phyloP scores from a whole-genome alignment of 306 rosid species.

The Arachis hypogaea region DNA sequence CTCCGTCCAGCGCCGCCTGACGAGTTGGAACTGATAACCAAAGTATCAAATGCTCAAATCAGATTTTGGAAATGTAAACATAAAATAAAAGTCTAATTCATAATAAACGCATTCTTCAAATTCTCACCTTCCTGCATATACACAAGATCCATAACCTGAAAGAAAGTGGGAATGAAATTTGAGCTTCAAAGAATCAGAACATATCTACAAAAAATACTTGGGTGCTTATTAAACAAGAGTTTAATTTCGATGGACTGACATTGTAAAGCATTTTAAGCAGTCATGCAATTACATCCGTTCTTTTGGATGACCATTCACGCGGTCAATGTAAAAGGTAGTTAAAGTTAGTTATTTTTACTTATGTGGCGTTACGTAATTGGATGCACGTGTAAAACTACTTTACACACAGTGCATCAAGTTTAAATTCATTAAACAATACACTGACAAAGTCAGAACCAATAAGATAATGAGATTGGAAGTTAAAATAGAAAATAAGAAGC shows the following conservation, averaged over 20 bases:
- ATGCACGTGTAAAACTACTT: too few species aligned
- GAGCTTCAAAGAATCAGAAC: background rate
- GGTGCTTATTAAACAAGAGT: background rate
- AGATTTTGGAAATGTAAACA: background rate
- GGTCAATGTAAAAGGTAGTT: too few species aligned
- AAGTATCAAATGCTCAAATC: constrained; percentile 31
- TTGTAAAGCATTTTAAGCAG: too few species aligned
- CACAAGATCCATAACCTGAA: constrained; percentile 88
- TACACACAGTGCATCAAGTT: too few species aligned
- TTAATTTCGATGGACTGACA: background rate
- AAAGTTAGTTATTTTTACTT: too few species aligned
- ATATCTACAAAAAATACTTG: background rate
- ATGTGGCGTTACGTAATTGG: too few species aligned
- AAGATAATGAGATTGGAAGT: background rate
- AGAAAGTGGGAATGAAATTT: constrained; percentile 4
- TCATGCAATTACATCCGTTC: too few species aligned
- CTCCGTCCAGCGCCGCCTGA: constrained; percentile 45
- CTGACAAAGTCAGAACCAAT: background rate
- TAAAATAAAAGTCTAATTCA: constrained; percentile 4
- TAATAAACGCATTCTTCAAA: constrained; percentile 4
- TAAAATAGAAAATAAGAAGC: constrained; percentile 20
- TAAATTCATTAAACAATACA: too few species aligned
- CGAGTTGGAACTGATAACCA: constrained; percentile 59
- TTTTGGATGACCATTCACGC: too few species aligned
- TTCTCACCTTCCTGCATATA: constrained; percentile 81